Base-by-base conservation (phyloP, 176 grass and related monocot species). In the Zoysia japonica region DNA sequence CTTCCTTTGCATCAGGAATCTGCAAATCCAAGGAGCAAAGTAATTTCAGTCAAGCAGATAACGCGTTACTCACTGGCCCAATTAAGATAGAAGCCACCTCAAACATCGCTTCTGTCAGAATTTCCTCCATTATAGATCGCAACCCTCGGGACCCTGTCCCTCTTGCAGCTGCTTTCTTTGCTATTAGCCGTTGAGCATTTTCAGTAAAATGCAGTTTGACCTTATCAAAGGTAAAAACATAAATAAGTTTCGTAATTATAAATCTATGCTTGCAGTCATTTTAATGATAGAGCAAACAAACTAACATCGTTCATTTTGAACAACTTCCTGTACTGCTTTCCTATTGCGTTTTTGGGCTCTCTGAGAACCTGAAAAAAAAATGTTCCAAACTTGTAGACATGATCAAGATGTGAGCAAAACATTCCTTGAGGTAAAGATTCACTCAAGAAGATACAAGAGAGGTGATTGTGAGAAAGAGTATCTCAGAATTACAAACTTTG, bases 261-360 rank as follows among this genome's bases (percentile, higher is more conserved):
- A 70, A 14, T 37, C 2, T 44, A 16, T 49, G 61, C 40, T 64
- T 79, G 75, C 65, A 71, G 6, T 71, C 2, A 2, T 59, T 44
- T 38, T 54, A 53, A 48, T 12, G 8, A 63, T 17, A 5, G 2
- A 85, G 70, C 5, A 49, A 80, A 20, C 67, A 13, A 19, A 78
- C 90, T 90, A 19, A 93, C 91, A 85, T 85, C 47, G 67, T 93
- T 93, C 87, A 90, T 93, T 80, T 93, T 80, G 71, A 93, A 93
- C 78, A 93, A 71, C 82, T 87, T 87, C 46, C 73, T 90, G 82
- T 87, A 87, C 79, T 93, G 87, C 82, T 90, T 93, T 65, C 51
- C 78, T 75, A 93, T 67, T 73, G 87, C 91, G 10, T 90, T 93
- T 71, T 90, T 93, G 1, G 91, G 85, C 50, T 87, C 88, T 39